Percentiles rank a stretch among this genome's conserved stretches.
Conservation (phyloP, 2,329 filamentous ascomycete genomes). For the Fusarium irregulare region DNA sequence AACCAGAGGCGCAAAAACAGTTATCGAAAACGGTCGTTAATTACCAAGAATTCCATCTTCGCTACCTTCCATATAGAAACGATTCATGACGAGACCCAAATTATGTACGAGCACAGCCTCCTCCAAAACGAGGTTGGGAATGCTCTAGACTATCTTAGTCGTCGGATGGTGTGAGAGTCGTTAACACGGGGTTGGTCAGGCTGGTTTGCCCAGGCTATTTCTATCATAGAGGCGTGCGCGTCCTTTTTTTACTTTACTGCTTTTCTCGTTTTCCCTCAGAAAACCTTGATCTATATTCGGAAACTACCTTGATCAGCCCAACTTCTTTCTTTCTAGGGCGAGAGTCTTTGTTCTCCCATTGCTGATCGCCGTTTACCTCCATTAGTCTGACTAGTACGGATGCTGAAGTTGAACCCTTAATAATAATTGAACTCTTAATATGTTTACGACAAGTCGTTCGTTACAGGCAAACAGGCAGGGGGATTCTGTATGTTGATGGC, state of each 20-base stretch:
- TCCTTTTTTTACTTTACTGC: slow-evolving; percentile 20
- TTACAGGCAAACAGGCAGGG: slow-evolving; percentile 19
- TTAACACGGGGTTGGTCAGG: slow-evolving; percentile 27
- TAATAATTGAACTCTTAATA: slow-evolving; percentile 1
- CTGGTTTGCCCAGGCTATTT: slow-evolving; percentile 5
- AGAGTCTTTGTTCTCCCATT: slow-evolving; percentile 1
- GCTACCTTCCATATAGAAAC: neutral
- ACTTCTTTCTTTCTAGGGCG: neutral
- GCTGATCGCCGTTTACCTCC: slow-evolving; percentile 3
- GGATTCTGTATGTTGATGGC: slow-evolving; percentile 16
- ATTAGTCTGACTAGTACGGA: neutral
- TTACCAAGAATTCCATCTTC: neutral
- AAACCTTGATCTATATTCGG: slow-evolving; percentile 32
- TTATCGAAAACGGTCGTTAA: neutral
- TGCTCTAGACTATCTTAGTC: slow-evolving; percentile 9
- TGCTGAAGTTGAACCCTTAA: slow-evolving; percentile 8
- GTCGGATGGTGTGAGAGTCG: slow-evolving; percentile 30
- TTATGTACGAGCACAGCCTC: slow-evolving; percentile 28
- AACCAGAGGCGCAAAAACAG: neutral
- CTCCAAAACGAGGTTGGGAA: slow-evolving; percentile 30
- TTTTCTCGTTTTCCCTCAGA: neutral
- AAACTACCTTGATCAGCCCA: slow-evolving; percentile 6
- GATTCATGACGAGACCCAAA: neutral
- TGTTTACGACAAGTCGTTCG: slow-evolving; percentile 4
- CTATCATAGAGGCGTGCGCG: slow-evolving; percentile 33